Percentiles rank a stretch among this genome's conserved stretches.
phyloP scores from a whole-genome alignment of 345 rosid species.

The Clarkia xantiana region DNA sequence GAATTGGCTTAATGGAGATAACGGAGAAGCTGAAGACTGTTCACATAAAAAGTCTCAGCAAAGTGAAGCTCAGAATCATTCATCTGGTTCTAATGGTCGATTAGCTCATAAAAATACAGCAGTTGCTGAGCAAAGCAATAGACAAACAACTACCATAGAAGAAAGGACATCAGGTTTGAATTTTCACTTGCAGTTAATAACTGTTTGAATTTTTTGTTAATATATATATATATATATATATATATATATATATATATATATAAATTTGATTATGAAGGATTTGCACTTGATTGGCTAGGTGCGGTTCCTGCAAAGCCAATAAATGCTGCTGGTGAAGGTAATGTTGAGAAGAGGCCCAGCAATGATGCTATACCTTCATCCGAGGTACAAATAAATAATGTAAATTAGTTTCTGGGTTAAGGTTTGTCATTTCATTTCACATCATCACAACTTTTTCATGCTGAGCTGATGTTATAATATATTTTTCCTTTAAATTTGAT shows the following conservation, averaged over 20 bases:
- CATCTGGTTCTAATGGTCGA: conserved; percentile 23
- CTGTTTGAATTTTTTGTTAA: not conserved
- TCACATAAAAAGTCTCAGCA: conserved; percentile 34
- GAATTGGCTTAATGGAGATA: conserved; percentile 41
- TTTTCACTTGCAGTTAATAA: not conserved
- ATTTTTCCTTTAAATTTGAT: too few species aligned
- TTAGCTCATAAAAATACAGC: conserved; percentile 8
- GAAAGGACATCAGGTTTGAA: conserved; percentile 31
- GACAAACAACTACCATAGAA: conserved; percentile 28
- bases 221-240: conserved; percentile 2
- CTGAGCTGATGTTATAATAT: too few species aligned
- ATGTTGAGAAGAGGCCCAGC: conserved; percentile 35
- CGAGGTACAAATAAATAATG: conserved; percentile 32
- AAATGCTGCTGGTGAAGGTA: conserved; percentile 30
- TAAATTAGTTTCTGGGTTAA: not conserved
- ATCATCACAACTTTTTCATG: too few species aligned
- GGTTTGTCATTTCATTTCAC: too few species aligned
- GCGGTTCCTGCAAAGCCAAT: conserved; percentile 38
- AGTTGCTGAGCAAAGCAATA: conserved; percentile 36
- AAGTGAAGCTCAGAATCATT: conserved; percentile 23
- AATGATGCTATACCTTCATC: conserved; percentile 32
- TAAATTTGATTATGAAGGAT: not conserved
- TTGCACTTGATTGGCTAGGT: conserved; percentile 19
- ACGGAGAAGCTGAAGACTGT: conserved; percentile 31
- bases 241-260: conserved; percentile 1